Evolutionary conservation across 768 basidiomycete genomes (phyloP), one percentile per base, ranked within the genome.

Genomic region (Lentinula sp.): DNA sequence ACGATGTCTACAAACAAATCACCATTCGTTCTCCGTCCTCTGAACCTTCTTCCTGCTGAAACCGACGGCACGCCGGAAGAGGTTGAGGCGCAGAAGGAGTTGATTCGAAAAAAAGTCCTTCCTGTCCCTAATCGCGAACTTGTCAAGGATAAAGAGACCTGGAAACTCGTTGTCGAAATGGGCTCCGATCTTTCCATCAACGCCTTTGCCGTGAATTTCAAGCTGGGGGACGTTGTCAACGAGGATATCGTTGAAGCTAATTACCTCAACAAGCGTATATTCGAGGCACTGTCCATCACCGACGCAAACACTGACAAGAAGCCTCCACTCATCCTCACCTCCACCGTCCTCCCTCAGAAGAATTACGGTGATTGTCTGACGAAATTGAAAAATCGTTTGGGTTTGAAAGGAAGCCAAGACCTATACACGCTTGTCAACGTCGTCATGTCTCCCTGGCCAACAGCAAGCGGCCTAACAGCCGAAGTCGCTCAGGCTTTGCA

Each of bases 121-220:
- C 63, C 63, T 5, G 50, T 58, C 9, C 60, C 67, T 6, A 75
- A 78, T 64, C 62, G 64, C 18, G 73, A 72, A 5, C 45, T 77
- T 23, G 56, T 70, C 35, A 51, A 65, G n/a, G 70, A 77, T 60
- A 16, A 51, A 49, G 59, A 65, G 5, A 68, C 72, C 13, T 64
- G 64, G 67, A 60, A 68, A 4, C 56, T 69, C 31, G 59, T 75
- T 49, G 55, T 59, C 13, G 62, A 66, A n/a, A 54, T 75, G 8
- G 78, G 77, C 16, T 73, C 74, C 6, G 80, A 80, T 62, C 71
- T 81, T 59, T 71, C 68, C 55, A 78, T 81, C 69, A 79, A 80
- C 60, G 70, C 74, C 2, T 81, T 80, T 55, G 68, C 73, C 2
- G 68, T 67, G 66, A 76, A 76, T 64, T 76, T 76, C 67, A 62